Evolutionary conservation across 2,329 filamentous ascomycete genomes (phyloP), one percentile per base, ranked within the genome.

Genomic region (Penicillium decumbens): DNA sequence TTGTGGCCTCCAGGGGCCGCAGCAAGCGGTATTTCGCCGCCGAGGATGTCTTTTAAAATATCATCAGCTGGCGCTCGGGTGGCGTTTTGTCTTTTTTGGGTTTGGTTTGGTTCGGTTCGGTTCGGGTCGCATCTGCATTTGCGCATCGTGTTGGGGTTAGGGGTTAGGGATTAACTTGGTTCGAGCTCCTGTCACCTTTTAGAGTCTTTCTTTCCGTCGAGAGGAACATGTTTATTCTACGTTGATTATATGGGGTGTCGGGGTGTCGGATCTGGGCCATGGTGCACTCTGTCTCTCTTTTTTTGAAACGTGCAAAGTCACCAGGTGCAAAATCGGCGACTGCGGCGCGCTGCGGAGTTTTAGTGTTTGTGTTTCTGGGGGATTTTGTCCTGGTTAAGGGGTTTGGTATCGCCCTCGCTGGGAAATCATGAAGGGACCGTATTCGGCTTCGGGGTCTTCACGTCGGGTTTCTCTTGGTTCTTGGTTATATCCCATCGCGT

Each of bases 21-120:
- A 79, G 81, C 37, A 89, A 88, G 67, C 77, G 84, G 49, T 89
- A 89, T 62, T 89, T 89, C 66, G 80, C 82, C 3, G 83, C 84
- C 3, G 84, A 87, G 54, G 68, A 71, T 55, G 68, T 71, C 37
- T 70, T 67, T 41, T 71, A 54, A 57, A 57, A 10, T 23, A 20
- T 20, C 27, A 29, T 23, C 30, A 20, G 4, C n/a, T 13, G 53
- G 48, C 39, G 42, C 51, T 49, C 28, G 43, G 23, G 25, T 15
- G 50, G 43, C 35, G 46, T 53, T 43, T 39, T 29, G 20, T 40
- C 41, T 49, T 29, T 41, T 43, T 49, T 43, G 23, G 20, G 8
- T 45, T 37, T 27, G 5, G 7, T 28, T 23, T 32, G 38, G 15
- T 30, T 27, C 41, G 43, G 45, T 35, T 35, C 3, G 18, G 30